Percentiles rank a stretch among this genome's conserved stretches.
Evolutionary conservation across 495 filamentous ascomycete genomes (phyloP).

Genomic region (Emericellopsis terricola): DNA sequence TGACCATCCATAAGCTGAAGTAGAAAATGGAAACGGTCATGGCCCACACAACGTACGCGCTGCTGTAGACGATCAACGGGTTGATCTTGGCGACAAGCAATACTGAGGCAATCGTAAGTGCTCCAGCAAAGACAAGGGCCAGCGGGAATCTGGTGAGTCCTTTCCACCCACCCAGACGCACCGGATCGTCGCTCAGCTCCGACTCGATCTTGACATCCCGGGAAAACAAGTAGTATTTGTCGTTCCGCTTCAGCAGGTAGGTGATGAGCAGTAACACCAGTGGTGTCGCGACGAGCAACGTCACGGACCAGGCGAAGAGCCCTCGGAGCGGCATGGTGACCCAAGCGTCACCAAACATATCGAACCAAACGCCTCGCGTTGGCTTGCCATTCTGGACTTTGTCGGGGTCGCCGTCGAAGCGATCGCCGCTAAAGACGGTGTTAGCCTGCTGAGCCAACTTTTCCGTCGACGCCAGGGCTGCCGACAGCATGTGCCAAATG

Average conservation of each 20-base stretch:
- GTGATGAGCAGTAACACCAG: constrained; percentile 49
- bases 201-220: constrained; percentile 33
- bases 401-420: constrained; percentile 31
- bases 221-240: constrained; percentile 67
- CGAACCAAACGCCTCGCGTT: constrained; percentile 76
- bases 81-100: constrained; percentile 70
- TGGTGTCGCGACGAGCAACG: constrained; percentile 60
- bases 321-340: constrained; percentile 63
- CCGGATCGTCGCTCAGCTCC: constrained; percentile 37
- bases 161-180: constrained; percentile 55
- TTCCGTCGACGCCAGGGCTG: constrained; percentile 52
- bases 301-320: constrained; percentile 74
- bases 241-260: constrained; percentile 45
- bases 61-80: constrained; percentile 74
- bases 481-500: constrained; percentile 88
- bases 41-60: constrained; percentile 65
- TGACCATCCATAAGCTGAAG: constrained; percentile 65
- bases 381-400: constrained; percentile 51
- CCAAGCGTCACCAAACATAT: constrained; percentile 69
- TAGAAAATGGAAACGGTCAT: constrained; percentile 78
- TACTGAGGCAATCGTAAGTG: constrained; percentile 50
- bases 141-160: constrained; percentile 77
- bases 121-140: constrained; percentile 49
- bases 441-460: constrained; percentile 52
- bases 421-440: constrained; percentile 41